These are phyloP conservation scores for Ogataea siamensis DNA, from an alignment of 805 yeast genomes.

Conservation along the genomic window DNA sequence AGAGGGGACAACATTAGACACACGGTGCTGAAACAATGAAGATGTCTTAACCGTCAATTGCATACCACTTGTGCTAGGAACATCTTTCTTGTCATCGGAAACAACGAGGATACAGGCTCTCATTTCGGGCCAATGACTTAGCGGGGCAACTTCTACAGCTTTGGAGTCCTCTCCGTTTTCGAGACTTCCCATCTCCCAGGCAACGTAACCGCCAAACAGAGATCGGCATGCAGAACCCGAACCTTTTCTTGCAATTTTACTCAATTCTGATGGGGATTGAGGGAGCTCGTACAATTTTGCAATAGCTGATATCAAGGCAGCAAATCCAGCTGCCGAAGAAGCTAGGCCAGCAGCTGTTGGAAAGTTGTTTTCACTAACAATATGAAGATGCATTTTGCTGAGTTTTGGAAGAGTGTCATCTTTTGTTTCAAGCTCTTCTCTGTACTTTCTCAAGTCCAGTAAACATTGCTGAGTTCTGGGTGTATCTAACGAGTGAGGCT, in stretches of 20 bases:
- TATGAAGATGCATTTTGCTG: constrained; percentile 64
- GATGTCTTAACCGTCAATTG: constrained; percentile 90
- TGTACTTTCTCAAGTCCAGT: constrained; percentile 65
- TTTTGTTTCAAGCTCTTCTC: constrained; percentile 57
- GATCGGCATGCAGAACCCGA: constrained; percentile 99
- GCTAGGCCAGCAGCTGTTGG: constrained; percentile 99
- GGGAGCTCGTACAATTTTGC: constrained; percentile 83
- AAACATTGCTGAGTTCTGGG: constrained; percentile 71
- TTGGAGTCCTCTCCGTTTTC: constrained; percentile 86
- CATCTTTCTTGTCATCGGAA: constrained; percentile 90
- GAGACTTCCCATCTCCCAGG: constrained; percentile 93
- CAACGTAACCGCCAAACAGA: constrained; percentile 94
- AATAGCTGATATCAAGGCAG: constrained; percentile 89
- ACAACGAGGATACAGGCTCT: constrained; percentile 91
- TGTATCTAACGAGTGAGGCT: constrained; percentile 64
- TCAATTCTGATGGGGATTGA: constrained; percentile 78
- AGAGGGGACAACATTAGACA: constrained; percentile 78
- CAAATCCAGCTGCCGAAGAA: constrained; percentile 97
- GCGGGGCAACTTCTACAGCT: constrained; percentile 89
- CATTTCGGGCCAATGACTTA: constrained; percentile 87
- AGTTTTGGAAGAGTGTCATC: constrained; percentile 58
- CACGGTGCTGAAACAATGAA: constrained; percentile 77
- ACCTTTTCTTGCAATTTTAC: constrained; percentile 95
- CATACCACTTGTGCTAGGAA: constrained; percentile 95
- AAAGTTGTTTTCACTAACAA: constrained; percentile 92